Conservation (phyloP, 1,284 basidiomycete genomes). For the Malassezia restricta region DNA sequence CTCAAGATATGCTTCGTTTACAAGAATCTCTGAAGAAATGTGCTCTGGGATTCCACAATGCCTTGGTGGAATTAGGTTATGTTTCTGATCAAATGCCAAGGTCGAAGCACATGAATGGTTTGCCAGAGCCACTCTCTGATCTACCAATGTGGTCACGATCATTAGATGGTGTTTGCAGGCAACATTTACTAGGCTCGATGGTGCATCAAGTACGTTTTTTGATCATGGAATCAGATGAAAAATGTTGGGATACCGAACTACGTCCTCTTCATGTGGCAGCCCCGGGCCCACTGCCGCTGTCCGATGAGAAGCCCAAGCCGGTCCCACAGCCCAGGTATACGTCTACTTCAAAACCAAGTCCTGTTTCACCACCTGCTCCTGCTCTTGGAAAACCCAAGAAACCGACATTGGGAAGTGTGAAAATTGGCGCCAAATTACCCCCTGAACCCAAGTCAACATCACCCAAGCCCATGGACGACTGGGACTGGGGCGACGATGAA, state of each 20-base stretch:
- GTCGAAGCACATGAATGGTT: neutral
- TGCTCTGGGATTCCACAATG: neutral
- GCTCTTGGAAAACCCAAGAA: slow-evolving; percentile 1
- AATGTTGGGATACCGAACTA: slow-evolving; percentile 5
- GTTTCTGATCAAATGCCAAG: slow-evolving; percentile 1
- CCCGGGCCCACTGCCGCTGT: neutral
- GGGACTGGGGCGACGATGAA: slow-evolving; percentile 12
- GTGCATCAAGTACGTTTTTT: slow-evolving; percentile 1
- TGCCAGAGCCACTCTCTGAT: slow-evolving; percentile 9
- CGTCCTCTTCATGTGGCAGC: too few species aligned
- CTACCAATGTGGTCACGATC: slow-evolving; percentile 3
- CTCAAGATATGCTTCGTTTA: neutral
- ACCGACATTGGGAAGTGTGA: slow-evolving; percentile 5
- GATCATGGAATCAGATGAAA: neutral
- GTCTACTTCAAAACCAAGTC: neutral
- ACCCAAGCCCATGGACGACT: neutral
- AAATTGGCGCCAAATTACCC: slow-evolving; percentile 5
- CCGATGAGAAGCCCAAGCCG: neutral
- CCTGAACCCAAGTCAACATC: neutral
- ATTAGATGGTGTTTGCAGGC: neutral
- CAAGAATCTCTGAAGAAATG: neutral
- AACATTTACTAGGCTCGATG: slow-evolving; percentile 2
- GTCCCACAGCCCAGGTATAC: neutral
- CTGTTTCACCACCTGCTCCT: too few species aligned
- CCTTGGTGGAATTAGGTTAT: neutral